Base-by-base conservation (phyloP, 2,329 filamentous ascomycete species). In the Tolypocladium sp. region DNA sequence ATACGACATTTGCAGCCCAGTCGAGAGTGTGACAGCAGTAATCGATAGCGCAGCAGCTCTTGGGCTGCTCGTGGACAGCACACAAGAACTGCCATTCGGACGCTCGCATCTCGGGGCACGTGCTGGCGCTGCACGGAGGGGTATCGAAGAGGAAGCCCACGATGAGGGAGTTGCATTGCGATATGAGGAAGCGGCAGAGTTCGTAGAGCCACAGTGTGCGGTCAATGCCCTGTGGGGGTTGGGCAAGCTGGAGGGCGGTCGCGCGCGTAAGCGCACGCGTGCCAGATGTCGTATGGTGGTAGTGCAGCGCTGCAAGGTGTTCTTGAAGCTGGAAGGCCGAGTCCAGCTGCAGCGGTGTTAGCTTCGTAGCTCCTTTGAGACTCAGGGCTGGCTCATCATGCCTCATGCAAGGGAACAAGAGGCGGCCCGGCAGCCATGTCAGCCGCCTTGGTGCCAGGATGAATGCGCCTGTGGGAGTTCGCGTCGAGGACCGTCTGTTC, bases 61-160 rank as follows among this genome's bases (percentile, higher is more conserved):
- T 97, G 55, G 94, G 94, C 56, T 92, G 89, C 70, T 97, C 93
- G 72, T 99, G 94, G 3, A 97, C 94, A 56, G 94, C 94, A 77
- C 94, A 99, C 55, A 99, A 85, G 70, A 97, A 99, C 76, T 99
- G 94, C 94, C 94, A 99, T 78, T 99, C 93, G 37, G 90, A 94
- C 2, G 94, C 94, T 70, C 94, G 92, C 94, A 99, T 99, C 76
- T 99, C 94, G 38, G 92, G 92, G 69, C 94, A 99, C 1, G 94
- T 97, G 63, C 82, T 81, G 17, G 90, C 84, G 61, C 91, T 96
- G 77, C 94, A 99, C 3, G 93, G 88, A 8, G 93, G 93, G 51
- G 81, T 82, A 74, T 97, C 94, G 71, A 92, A 90, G 67, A 99
- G 91, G 69, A 99, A 93, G 63, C 91, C 91, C 60, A 96, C 87